Base-by-base conservation (phyloP, 2,329 filamentous ascomycete species). In the Neopestalotiopsis sp. region DNA sequence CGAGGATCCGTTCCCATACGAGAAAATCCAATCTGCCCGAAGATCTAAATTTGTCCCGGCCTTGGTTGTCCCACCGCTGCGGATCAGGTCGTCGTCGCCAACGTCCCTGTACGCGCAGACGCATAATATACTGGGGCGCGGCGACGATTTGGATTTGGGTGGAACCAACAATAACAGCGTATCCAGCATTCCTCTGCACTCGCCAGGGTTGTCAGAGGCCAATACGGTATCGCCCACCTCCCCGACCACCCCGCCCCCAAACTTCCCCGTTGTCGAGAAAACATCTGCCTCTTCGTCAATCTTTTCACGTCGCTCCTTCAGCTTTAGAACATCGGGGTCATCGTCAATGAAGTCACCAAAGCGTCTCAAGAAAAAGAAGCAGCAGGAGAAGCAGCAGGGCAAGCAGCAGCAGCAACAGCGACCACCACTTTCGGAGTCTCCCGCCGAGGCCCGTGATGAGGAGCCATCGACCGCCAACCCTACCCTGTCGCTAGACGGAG, bases 1-100 rank as follows among this genome's bases (percentile, higher is more conserved):
- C 71, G 78, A 83, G 69, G 79, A 82, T 63, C 79, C 78, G 28
- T 78, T 78, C 62, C 69, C 71, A 4, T 78, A 77, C 65, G 73
- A 76, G 65, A 77, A 71, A 49, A 72, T 75, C 13, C 69, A 74
- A 63, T 71, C 67, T 12, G 67, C 72, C 24, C 67, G 73, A 61
- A 70, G 72, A 57, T 69, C 66, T 64, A 69, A 61, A 61, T 62
- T 70, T 66, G 69, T 67, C 45, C 59, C 70, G 66, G 68, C 71
- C 68, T 63, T 72, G 61, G 68, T 66, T 13, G 24, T 52, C 52
- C 68, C 68, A 59, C 75, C 76, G 42, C 74, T 77, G 64, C 73
- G 74, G 70, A 52, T 77, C 56, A 74, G 34, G 66, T 34, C 65
- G 30, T 45, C 63, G 32, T 66, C 42, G 34, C 63, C 76, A 38